A percentile compares a stretch with the other conserved stretches of the same genome.
Evolutionary conservation across 768 basidiomycete genomes (phyloP).

Genomic region (Mycena floridula): DNA sequence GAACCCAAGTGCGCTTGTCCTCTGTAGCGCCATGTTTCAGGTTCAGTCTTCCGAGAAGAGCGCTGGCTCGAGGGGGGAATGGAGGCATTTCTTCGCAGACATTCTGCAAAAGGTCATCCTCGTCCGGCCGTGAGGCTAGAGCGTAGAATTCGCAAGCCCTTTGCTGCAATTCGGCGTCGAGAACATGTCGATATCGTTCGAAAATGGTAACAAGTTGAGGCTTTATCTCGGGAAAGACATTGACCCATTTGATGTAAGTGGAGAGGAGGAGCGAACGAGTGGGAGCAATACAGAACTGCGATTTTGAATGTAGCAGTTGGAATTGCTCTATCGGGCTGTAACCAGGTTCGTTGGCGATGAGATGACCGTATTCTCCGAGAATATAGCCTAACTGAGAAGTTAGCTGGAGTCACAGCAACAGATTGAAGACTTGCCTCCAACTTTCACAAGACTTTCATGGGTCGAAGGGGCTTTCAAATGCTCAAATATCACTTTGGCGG

Average conservation of each 20-base stretch:
- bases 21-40: conserved; percentile 90
- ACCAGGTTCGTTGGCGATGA: conserved; percentile 92
- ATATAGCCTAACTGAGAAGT: conserved; percentile 64
- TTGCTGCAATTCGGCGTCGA: conserved; percentile 96
- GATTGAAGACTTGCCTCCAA: conserved; percentile 61
- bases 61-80: conserved; percentile 92
- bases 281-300: conserved; percentile 87
- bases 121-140: conserved; percentile 76
- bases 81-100: conserved; percentile 99
- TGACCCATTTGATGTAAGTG: conserved; percentile 99
- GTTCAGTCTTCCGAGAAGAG: conserved; percentile 80
- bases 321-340: conserved; percentile 95
- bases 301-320: conserved; percentile 87
- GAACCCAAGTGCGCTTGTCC: conserved; percentile 92
- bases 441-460: conserved; percentile 93
- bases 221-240: conserved; percentile 98
- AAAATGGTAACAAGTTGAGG: conserved; percentile 90
- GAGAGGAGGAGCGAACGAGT: conserved; percentile 91
- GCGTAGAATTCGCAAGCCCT: conserved; percentile 97
- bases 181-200: conserved; percentile 94
- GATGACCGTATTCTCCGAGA: conserved; percentile 95
- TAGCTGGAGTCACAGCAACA: neutral
- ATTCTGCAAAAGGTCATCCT: conserved; percentile 89
- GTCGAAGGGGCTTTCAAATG: conserved; percentile 80
- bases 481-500: conserved; percentile 86